phyloP scores from a whole-genome alignment of 179 eudicot genomes.

The Nepenthes alata region DNA sequence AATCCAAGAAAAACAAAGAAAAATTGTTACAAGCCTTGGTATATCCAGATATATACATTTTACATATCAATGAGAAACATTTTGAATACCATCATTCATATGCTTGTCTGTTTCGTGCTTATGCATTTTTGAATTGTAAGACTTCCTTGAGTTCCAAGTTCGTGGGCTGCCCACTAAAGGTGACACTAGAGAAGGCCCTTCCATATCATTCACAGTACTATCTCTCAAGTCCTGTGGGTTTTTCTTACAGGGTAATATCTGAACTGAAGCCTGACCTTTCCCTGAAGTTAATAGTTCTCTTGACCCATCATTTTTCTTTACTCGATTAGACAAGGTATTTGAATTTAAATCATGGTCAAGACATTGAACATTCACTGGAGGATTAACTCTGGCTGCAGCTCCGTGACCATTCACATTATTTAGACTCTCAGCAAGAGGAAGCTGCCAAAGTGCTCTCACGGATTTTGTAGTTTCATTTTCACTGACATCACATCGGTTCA shows the following conservation, averaged over 20 bases:
- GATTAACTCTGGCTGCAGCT: slow-evolving; percentile 9
- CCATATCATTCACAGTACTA: slow-evolving; percentile 17
- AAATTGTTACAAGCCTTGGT: no score
- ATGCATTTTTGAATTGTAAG: slow-evolving; percentile 4
- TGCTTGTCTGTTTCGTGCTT: slow-evolving; percentile 12
- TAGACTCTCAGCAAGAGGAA: slow-evolving; percentile 18
- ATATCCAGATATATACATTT: no score
- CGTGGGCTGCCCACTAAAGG: slow-evolving; percentile 6
- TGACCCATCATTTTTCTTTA: slow-evolving; percentile 21
- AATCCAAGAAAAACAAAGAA: no score
- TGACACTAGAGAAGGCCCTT: slow-evolving; percentile 8
- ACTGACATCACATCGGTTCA: slow-evolving; percentile 37
- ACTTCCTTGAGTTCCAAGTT: slow-evolving; percentile 2
- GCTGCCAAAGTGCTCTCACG: slow-evolving; percentile 5
- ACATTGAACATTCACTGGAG: slow-evolving; percentile 7
- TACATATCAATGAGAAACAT: not conserved
- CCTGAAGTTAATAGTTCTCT: slow-evolving; percentile 11
- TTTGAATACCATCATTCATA: slow-evolving; percentile 13
- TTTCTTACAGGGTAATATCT: slow-evolving; percentile 7
- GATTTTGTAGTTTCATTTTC: slow-evolving; percentile 40
- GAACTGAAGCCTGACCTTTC: slow-evolving; percentile 10
- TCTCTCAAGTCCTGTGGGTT: slow-evolving; percentile 16
- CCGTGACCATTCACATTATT: slow-evolving; percentile 11
- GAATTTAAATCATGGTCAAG: slow-evolving; percentile 12
- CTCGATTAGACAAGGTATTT: slow-evolving; percentile 8